Evolutionary conservation across 2,329 filamentous ascomycete genomes (phyloP).

Genomic region (Rhinocladiella mackenziei): DNA sequence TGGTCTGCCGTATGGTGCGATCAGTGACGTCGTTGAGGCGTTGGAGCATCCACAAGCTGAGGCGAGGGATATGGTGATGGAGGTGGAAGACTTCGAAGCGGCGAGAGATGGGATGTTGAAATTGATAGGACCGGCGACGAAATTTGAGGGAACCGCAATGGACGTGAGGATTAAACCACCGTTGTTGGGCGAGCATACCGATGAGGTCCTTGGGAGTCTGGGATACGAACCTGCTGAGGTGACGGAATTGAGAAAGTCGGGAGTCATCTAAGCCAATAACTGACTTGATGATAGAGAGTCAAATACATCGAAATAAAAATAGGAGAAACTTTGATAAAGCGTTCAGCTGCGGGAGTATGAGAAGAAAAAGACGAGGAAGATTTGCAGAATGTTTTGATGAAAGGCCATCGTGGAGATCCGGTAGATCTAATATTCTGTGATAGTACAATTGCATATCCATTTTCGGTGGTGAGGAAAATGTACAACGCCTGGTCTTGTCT

Average conservation of each 20-base stretch:
- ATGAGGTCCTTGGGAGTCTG: conserved; percentile 20
- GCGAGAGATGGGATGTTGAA: conserved; percentile 25
- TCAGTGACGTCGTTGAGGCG: conserved; percentile 27
- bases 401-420: conserved; percentile 22
- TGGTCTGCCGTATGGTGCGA: conserved; percentile 28
- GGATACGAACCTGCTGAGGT: conserved; percentile 23
- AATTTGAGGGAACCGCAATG: conserved; percentile 23
- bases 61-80: conserved; percentile 26
- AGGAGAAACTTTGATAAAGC: background rate
- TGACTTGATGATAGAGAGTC: conserved; percentile 4
- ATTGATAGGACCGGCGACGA: conserved; percentile 26
- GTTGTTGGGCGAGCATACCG: conserved; percentile 26
- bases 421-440: conserved; percentile 23
- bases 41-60: conserved; percentile 25
- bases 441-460: conserved; percentile 25
- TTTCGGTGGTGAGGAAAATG: conserved; percentile 21
- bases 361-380: background rate
- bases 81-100: conserved; percentile 22
- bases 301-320: background rate
- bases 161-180: conserved; percentile 24
- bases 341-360: conserved; percentile 1
- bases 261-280: conserved; percentile 11
- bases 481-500: conserved; percentile 21
- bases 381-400: conserved; percentile 7
- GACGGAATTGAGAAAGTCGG: conserved; percentile 25